Conservation (phyloP, 2,329 filamentous ascomycete genomes). For the Volutella citrinella region DNA sequence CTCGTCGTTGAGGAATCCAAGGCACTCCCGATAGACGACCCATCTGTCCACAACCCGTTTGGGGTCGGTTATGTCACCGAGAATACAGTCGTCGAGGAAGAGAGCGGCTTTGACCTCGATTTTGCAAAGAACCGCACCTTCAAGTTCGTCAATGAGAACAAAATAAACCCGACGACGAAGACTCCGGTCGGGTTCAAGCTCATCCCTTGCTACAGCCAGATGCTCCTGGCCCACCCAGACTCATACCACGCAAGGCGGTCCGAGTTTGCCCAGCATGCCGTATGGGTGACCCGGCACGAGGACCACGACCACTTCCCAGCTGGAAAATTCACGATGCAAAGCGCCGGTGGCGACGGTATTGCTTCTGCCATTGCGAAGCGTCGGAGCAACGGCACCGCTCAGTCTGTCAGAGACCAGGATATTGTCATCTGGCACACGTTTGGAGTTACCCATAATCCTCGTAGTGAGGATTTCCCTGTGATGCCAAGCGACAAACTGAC, state of each 20-base stretch:
- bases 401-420: constrained; percentile 44
- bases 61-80: constrained; percentile 44
- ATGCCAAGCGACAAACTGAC: constrained; percentile 61
- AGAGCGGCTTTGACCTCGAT: constrained; percentile 48
- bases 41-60: constrained; percentile 48
- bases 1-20: constrained; percentile 39
- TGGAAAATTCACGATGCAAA: constrained; percentile 46
- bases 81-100: constrained; percentile 40
- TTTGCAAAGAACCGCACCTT: constrained; percentile 45
- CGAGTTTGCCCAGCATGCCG: constrained; percentile 40
- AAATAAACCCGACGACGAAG: constrained; percentile 39
- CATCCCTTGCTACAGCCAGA: constrained; percentile 43
- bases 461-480: constrained; percentile 65
- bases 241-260: constrained; percentile 39
- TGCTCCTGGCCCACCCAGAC: constrained; percentile 37
- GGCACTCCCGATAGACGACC: constrained; percentile 40
- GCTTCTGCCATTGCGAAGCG: constrained; percentile 27
- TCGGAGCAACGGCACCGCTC: constrained; percentile 27
- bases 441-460: constrained; percentile 62
- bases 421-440: constrained; percentile 58
- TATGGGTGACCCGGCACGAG: constrained; percentile 44
- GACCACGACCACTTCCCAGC: constrained; percentile 43
- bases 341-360: constrained; percentile 37
- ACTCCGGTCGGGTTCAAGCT: constrained; percentile 47
- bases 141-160: constrained; percentile 45